Conservation (phyloP, 73 alveolate genomes). For the Symbiodinium natans region DNA sequence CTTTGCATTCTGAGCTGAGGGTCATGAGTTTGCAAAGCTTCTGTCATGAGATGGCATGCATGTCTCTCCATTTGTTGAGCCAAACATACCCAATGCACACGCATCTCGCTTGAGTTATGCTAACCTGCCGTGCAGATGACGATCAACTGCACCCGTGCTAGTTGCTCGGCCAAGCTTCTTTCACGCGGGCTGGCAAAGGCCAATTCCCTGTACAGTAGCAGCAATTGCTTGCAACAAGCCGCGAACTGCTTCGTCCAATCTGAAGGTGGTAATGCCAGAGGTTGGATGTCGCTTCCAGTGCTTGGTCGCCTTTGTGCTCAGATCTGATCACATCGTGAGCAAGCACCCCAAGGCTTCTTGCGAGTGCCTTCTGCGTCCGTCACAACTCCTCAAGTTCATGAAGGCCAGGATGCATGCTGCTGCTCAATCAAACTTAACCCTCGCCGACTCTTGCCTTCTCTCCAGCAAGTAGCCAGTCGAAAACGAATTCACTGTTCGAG, state of each 20-base stretch:
- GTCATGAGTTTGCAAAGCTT: too few species aligned
- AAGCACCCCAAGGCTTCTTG: too few species aligned
- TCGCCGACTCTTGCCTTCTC: not conserved
- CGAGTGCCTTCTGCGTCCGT: not conserved
- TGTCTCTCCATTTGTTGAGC: too few species aligned
- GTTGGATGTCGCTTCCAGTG: not conserved
- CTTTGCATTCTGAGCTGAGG: too few species aligned
- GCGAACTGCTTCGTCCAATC: not conserved
- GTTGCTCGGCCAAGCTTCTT: not conserved
- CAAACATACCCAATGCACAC: too few species aligned
- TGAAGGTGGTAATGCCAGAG: not conserved
- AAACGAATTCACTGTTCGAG: too few species aligned
- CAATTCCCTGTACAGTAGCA: conserved; percentile 11
- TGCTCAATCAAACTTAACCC: not conserved
- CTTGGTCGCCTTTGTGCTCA: too few species aligned
- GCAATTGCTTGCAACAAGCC: not conserved
- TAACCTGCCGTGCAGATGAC: too few species aligned
- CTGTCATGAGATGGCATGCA: too few species aligned
- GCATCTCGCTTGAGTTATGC: too few species aligned
- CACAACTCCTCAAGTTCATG: not conserved
- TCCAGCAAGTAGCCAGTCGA: not conserved
- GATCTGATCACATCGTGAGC: not conserved
- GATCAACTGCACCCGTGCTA: too few species aligned
- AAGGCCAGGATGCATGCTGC: too few species aligned
- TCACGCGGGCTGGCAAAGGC: not conserved